A percentile compares a stretch with the other conserved stretches of the same genome.
phyloP scores from a whole-genome alignment of 192 early-diverging fungal genomes.

The Podila epigama region DNA sequence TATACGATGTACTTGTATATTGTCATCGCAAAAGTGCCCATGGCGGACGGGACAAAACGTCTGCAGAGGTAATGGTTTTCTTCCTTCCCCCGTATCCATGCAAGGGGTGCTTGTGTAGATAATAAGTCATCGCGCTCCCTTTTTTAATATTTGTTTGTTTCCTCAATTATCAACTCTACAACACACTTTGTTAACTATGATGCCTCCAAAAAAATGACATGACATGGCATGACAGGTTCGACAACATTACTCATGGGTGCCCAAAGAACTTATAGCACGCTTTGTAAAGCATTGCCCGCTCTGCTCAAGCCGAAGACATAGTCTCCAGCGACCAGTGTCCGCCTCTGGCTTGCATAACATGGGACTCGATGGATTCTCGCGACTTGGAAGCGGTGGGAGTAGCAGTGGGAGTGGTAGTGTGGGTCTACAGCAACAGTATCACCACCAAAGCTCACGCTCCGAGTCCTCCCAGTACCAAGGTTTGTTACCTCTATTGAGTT shows the following conservation, averaged over 20 bases:
- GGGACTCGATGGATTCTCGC: neutral
- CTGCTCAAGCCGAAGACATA: slow-evolving; percentile 43
- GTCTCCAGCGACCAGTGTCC: slow-evolving; percentile 26
- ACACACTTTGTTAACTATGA: neutral
- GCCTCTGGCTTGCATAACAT: neutral
- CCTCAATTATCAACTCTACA: neutral
- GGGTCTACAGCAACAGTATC: too few relatives aligned
- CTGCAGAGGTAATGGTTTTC: slow-evolving; percentile 46
- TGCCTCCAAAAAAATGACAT: too few relatives aligned
- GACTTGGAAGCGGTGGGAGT: too few relatives aligned
- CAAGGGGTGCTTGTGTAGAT: neutral
- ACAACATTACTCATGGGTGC: slow-evolving; percentile 48
- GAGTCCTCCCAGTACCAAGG: neutral
- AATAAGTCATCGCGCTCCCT: neutral
- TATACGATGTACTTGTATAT: slow-evolving; percentile 51
- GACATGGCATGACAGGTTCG: slow-evolving; percentile 18
- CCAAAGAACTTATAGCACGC: slow-evolving; percentile 50
- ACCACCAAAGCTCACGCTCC: too few relatives aligned
- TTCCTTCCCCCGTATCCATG: too few relatives aligned
- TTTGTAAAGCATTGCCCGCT: slow-evolving; percentile 50
- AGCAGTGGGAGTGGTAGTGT: too few relatives aligned
- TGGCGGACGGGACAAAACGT: slow-evolving; percentile 58
- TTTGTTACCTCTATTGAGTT: neutral
- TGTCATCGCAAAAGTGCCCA: slow-evolving; percentile 54
- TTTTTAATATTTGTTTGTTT: neutral